phyloP scores from a whole-genome alignment of 176 grass and related monocot species.

The Oryza longistaminata region DNA sequence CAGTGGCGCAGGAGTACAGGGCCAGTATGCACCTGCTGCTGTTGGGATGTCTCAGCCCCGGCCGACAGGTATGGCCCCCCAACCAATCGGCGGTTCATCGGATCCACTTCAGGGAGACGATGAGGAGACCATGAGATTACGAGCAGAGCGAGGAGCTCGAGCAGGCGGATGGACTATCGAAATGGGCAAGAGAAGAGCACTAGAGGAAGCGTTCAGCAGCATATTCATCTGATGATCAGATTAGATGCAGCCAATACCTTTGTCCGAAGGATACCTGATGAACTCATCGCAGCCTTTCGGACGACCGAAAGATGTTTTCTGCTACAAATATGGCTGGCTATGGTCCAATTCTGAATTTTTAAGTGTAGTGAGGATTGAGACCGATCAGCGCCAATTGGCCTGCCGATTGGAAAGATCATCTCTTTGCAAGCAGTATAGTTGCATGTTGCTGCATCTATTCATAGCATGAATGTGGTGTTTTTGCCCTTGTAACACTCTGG shows the following conservation, averaged over 20 bases:
- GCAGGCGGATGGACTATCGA: constrained; percentile 91
- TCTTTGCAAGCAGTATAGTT: constrained; percentile 18
- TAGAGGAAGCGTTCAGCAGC: constrained; percentile 82
- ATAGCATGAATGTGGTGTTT: neutral
- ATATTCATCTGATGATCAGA: constrained; percentile 66
- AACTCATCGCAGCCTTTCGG: neutral
- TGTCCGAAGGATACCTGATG: neutral
- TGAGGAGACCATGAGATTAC: constrained; percentile 63
- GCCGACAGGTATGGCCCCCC: constrained; percentile 60
- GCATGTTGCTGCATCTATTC: constrained; percentile 1
- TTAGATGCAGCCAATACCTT: constrained; percentile 6
- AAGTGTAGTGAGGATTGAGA: neutral
- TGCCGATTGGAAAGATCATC: neutral
- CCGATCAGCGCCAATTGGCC: neutral
- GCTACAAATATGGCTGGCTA: neutral
- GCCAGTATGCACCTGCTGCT: constrained; percentile 76
- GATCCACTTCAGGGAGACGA: constrained; percentile 74
- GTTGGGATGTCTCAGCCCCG: constrained; percentile 69
- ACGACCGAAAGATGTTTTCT: neutral
- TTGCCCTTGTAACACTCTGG: neutral
- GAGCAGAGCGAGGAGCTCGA: constrained; percentile 57
- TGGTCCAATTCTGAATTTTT: neutral
- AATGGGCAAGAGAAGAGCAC: constrained; percentile 72
- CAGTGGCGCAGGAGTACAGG: constrained; percentile 53
- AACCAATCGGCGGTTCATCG: constrained; percentile 45